Conservation (phyloP, 2,329 filamentous ascomycete genomes). For the Ascochyta pisi region DNA sequence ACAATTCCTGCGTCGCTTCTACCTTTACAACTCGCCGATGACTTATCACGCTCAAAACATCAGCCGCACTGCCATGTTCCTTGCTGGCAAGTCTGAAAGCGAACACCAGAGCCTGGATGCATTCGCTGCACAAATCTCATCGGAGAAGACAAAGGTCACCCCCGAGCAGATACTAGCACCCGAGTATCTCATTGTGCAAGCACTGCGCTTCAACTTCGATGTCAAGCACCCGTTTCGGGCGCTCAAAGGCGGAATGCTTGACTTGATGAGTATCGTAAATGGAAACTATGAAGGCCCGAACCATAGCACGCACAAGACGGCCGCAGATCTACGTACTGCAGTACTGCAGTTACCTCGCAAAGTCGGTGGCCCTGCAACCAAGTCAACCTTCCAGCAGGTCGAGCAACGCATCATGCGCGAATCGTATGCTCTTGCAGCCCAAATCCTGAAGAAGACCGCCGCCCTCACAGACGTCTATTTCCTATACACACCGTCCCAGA, state of each 20-base stretch:
- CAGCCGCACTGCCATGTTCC: constrained; percentile 88
- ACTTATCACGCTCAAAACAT: constrained; percentile 92
- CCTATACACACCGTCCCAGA: constrained; percentile 91
- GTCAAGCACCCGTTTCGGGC: constrained; percentile 89
- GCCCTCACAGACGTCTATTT: constrained; percentile 96
- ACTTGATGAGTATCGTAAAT: constrained; percentile 72
- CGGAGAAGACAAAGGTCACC: constrained; percentile 59
- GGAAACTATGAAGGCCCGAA: constrained; percentile 58
- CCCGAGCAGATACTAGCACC: constrained; percentile 85
- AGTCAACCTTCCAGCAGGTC: constrained; percentile 30
- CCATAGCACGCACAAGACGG: constrained; percentile 19
- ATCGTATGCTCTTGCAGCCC: constrained; percentile 75
- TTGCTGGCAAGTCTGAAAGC: constrained; percentile 91
- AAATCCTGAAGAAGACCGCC: constrained; percentile 66
- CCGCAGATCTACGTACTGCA: constrained; percentile 34
- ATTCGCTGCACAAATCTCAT: constrained; percentile 57
- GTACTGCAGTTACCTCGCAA: constrained; percentile 39
- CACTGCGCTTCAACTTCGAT: constrained; percentile 90
- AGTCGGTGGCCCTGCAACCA: constrained; percentile 20
- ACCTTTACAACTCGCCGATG: constrained; percentile 94
- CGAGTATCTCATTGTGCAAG: constrained; percentile 92
- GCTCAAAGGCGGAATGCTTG: constrained; percentile 84
- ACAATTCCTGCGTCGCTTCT: constrained; percentile 92
- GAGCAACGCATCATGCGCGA: constrained; percentile 57
- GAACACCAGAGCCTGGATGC: constrained; percentile 71